Evolutionary conservation across 768 basidiomycete species (phyloP).

Genomic region (Chalciporus piperatus): DNA sequence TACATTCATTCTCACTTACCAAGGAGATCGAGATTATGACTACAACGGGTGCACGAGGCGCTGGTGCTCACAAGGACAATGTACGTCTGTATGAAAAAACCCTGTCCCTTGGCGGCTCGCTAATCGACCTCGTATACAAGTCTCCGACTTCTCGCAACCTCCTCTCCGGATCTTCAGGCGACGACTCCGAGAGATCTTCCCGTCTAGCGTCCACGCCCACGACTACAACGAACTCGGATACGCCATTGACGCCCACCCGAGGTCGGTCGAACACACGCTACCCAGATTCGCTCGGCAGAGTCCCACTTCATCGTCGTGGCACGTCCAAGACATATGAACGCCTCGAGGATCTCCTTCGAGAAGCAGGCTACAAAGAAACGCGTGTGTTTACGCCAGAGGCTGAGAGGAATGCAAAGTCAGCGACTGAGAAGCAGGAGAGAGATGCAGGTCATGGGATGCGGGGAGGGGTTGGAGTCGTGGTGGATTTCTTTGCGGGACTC

Average conservation of each 20-base stretch:
- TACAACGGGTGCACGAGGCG: constrained; percentile 8
- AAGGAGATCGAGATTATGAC: constrained; percentile 18
- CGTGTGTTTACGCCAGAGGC: constrained; percentile 84
- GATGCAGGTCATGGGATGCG: constrained; percentile 38
- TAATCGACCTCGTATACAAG: constrained; percentile 19
- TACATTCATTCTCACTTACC: not conserved
- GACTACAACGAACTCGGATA: constrained; percentile 12
- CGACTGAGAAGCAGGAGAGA: constrained; percentile 22
- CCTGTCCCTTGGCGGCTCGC: not conserved
- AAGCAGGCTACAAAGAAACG: constrained; percentile 92
- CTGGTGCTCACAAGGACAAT: constrained; percentile 12
- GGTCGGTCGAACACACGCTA: constrained; percentile 48
- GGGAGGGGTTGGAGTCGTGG: constrained; percentile 50
- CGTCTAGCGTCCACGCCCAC: constrained; percentile 9
- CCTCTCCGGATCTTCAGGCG: constrained; percentile 4
- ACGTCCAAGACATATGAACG: constrained; percentile 80
- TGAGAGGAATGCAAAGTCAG: constrained; percentile 44
- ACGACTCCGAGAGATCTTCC: constrained; percentile 6
- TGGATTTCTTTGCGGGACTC: constrained; percentile 64
- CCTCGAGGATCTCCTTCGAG: constrained; percentile 79
- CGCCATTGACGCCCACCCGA: constrained; percentile 41
- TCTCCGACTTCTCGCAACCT: constrained; percentile 1
- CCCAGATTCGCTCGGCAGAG: constrained; percentile 57
- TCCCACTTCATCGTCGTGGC: constrained; percentile 75
- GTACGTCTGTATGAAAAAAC: constrained; percentile 11